Base-by-base conservation (phyloP, 306 rosid genomes). In the Sindora glabra region DNA sequence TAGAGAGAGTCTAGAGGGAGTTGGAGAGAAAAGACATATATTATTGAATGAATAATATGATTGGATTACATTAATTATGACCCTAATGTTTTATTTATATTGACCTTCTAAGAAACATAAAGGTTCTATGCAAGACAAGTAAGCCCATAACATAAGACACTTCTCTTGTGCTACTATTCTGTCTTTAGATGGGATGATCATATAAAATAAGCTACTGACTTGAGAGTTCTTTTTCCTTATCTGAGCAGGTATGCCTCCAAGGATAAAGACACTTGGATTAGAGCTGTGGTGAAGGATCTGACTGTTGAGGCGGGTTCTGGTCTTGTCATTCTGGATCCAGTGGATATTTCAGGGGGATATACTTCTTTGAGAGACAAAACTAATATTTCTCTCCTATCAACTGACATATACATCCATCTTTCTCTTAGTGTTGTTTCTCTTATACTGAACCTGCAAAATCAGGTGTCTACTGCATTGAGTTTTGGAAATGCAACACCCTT, bases 301-400 rank as follows among this genome's bases (percentile, higher is more conserved):
- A 78, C 89, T 33, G 72, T 86, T 49, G 99, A 92, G 81, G 85
- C 96, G 74, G 99, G 95, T 72, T 92, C 99, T 80, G 96, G 96
- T 67, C 90, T 89, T 70, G 64, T 77, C 65, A 82, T 92, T 81
- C 87, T 92, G 56, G 88, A 92, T 75, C 99, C 99, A 19, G 94
- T 86, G 62, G 99, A 92, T 75, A 72, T 92, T 57, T 88, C 99
- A n/a, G 99, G 84, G 63, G 99, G 99, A 56, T 92, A 82, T 60
- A 92, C 99, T 63, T 92, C 96, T 37, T 86, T 89, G 25, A 92
- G 89, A 77, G 99, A 89, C 65, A 92, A 89, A 82, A 89, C 90
- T 48, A 92, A 80, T 71, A 80, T 92, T 73, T 92, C 99, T 75
- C 62, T 92, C 64, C 64, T 82, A 55, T 84, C 89, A 75, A 88